phyloP scores from a whole-genome alignment of 768 basidiomycete species.

The Serendipita indica region DNA sequence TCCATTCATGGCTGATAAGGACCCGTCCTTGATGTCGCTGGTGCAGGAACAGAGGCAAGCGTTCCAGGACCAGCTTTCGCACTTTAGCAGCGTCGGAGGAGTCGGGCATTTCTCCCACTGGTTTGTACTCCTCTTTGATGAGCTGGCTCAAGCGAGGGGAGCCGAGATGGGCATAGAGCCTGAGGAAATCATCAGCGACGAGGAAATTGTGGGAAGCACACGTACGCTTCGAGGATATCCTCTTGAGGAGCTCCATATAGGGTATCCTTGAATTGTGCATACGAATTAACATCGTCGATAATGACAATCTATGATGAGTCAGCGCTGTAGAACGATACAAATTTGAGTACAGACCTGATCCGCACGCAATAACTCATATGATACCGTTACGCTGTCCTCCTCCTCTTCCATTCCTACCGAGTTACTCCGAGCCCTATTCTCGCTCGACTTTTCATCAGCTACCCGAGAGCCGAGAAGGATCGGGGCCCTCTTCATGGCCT shows the following conservation, averaged over 20 bases:
- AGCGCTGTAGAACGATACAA: not conserved
- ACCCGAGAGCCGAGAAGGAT: slow-evolving; percentile 60
- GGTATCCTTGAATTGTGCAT: slow-evolving; percentile 61
- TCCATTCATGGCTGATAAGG: slow-evolving; percentile 48
- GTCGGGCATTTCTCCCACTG: slow-evolving; percentile 35
- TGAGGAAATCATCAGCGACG: slow-evolving; percentile 18
- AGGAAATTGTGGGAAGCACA: not conserved
- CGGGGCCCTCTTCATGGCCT: slow-evolving; percentile 51
- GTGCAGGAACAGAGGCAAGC: slow-evolving; percentile 81
- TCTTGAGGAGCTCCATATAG: slow-evolving; percentile 78
- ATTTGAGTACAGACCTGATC: slow-evolving; percentile 28
- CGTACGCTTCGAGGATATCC: slow-evolving; percentile 68
- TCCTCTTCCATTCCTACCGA: slow-evolving; percentile 37
- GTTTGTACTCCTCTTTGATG: slow-evolving; percentile 63
- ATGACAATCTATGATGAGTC: slow-evolving; percentile 41
- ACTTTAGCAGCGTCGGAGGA: slow-evolving; percentile 37
- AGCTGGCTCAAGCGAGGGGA: slow-evolving; percentile 55
- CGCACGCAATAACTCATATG: slow-evolving; percentile 57
- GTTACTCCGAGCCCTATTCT: slow-evolving; percentile 14
- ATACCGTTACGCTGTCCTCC: slow-evolving; percentile 49
- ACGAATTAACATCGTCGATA: slow-evolving; percentile 72
- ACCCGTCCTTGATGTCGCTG: slow-evolving; percentile 63
- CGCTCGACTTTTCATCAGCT: slow-evolving; percentile 19
- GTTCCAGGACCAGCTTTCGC: slow-evolving; percentile 55
- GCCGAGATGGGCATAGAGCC: slow-evolving; percentile 69